Evolutionary conservation across 257 asterid species (phyloP).

Genomic region (Solanum corneliomulleri): DNA sequence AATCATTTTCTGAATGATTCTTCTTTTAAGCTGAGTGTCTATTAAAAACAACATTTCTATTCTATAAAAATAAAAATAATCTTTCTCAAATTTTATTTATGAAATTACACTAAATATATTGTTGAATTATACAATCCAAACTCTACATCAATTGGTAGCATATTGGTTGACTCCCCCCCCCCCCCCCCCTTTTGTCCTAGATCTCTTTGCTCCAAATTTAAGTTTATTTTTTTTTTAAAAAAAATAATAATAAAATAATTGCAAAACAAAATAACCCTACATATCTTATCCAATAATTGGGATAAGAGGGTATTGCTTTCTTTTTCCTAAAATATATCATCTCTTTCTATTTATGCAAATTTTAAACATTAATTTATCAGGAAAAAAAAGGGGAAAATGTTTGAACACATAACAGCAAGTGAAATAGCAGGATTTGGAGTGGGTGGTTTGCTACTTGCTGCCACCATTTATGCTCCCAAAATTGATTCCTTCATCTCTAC

Average conservation of each 20-base stretch:
- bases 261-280: background rate
- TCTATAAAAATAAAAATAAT: no score
- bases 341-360: background rate
- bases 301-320: background rate
- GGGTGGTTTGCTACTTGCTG: slow-evolving; percentile 66
- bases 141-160: no score
- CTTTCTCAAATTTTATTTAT: no score
- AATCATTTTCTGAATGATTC: no score
- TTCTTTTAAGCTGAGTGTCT: accelerated
- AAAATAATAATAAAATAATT: background rate
- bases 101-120: no score
- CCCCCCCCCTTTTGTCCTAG: no score
- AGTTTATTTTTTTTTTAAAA: no score
- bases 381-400: slow-evolving; percentile 20
- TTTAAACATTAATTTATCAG: background rate
- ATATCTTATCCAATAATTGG: background rate
- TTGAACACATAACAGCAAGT: slow-evolving; percentile 74
- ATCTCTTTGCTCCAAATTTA: no score
- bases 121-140: no score
- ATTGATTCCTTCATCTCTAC: slow-evolving; percentile 65
- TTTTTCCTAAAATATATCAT: background rate
- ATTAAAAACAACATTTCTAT: accelerated
- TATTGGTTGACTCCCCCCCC: no score
- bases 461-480: slow-evolving; percentile 74
- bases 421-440: slow-evolving; percentile 89